phyloP scores from a whole-genome alignment of 352 stramenopile genomes.

The Detonula confervacea region DNA sequence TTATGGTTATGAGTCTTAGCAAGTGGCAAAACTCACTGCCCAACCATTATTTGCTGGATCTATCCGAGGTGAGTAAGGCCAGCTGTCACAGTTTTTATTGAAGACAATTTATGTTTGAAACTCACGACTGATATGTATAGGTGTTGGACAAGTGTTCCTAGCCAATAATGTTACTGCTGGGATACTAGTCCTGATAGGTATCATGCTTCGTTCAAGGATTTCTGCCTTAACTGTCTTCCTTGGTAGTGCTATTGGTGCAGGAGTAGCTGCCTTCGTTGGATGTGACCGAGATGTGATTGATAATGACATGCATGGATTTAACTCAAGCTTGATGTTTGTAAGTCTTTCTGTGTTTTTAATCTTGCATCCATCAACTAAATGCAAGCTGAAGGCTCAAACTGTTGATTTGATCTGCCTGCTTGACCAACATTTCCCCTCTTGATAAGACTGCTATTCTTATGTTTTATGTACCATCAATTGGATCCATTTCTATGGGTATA shows the following conservation, averaged over 20 bases:
- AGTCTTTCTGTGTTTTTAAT: no score
- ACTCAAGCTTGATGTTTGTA: conserved; percentile 42
- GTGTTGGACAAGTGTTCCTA: conserved; percentile 52
- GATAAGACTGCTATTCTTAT: conserved; percentile 45
- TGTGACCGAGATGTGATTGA: conserved; percentile 19
- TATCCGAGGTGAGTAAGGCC: conserved; percentile 34
- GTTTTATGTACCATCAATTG: conserved; percentile 54
- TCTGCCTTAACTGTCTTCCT: conserved; percentile 34
- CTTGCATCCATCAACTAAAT: no score
- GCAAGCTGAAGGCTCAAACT: no score
- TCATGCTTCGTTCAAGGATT: conserved; percentile 51
- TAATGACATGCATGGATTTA: conserved; percentile 52
- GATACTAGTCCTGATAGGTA: conserved; percentile 38
- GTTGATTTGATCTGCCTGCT: no score
- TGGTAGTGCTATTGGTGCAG: conserved; percentile 34
- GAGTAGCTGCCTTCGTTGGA: conserved; percentile 25
- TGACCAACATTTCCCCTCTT: no score
- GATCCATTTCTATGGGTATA: conserved; percentile 12
- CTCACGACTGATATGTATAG: no score
- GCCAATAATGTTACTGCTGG: conserved; percentile 50
- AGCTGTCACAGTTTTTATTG: no score
- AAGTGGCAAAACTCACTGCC: conserved; percentile 13
- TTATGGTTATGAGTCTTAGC: conserved; percentile 12
- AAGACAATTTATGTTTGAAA: no score
- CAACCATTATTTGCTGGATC: conserved; percentile 46